Conservation (phyloP, 2,329 filamentous ascomycete species). For the Fusarium sp. region DNA sequence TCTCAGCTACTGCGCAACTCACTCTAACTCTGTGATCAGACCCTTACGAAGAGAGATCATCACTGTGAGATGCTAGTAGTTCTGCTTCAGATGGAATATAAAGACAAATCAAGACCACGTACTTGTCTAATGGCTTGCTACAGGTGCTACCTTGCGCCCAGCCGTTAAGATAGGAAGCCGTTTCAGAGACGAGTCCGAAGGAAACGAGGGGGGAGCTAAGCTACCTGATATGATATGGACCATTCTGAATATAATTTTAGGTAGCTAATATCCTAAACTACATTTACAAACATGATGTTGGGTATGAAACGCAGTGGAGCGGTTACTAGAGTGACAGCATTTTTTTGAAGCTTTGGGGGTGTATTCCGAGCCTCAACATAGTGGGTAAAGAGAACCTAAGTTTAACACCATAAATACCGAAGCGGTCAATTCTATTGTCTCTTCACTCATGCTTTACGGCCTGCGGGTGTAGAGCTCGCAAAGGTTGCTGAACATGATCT, state of each 20-base stretch:
- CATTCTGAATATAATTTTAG: not conserved
- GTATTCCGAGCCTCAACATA: rapidly evolving
- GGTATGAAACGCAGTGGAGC: rapidly evolving
- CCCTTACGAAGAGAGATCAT: rapidly evolving
- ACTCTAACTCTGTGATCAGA: not conserved
- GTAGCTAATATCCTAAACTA: rapidly evolving
- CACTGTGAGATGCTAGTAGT: rapidly evolving
- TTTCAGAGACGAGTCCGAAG: too few relatives aligned
- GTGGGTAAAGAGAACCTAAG: rapidly evolving
- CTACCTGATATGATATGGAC: rapidly evolving
- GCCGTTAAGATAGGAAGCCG: too few relatives aligned
- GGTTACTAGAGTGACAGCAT: rapidly evolving
- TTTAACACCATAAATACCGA: rapidly evolving
- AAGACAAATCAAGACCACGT: rapidly evolving
- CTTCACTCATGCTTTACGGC: not conserved
- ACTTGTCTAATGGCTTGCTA: not conserved
- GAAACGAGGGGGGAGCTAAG: not conserved
- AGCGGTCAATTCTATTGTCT: not conserved
- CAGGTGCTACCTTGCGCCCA: too few relatives aligned
- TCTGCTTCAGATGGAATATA: rapidly evolving
- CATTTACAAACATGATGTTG: not conserved
- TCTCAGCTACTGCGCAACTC: not conserved
- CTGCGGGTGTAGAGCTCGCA: not conserved
- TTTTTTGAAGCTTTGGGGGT: rapidly evolving
- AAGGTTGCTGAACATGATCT: not conserved